Evolutionary conservation across 1,139 yeast species (phyloP).

Genomic region (Scheffersomyces illinoinensis): DNA sequence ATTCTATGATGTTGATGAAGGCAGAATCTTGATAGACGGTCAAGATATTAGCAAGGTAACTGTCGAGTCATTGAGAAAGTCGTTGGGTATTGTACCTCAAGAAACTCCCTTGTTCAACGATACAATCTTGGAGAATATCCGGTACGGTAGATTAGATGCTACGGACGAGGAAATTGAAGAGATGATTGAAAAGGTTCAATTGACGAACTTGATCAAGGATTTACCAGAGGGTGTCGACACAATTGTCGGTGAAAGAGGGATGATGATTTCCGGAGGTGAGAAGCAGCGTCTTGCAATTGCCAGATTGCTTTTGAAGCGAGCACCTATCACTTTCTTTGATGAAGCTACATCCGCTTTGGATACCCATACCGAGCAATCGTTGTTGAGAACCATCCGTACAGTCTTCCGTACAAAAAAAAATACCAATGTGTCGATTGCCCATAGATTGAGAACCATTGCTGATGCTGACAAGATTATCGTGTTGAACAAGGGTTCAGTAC

Average conservation of each 20-base stretch:
- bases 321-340: constrained; percentile 92
- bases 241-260: constrained; percentile 95
- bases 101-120: constrained; percentile 96
- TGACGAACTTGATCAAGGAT: constrained; percentile 61
- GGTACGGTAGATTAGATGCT: constrained; percentile 82
- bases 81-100: constrained; percentile 94
- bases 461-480: constrained; percentile 95
- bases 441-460: constrained; percentile 87
- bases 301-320: constrained; percentile 74
- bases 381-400: constrained; percentile 68
- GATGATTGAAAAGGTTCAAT: constrained; percentile 70
- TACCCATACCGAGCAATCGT: constrained; percentile 90
- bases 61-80: constrained; percentile 68
- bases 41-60: constrained; percentile 81
- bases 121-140: constrained; percentile 79
- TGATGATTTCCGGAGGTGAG: constrained; percentile 99
- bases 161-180: constrained; percentile 66
- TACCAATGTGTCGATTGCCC: constrained; percentile 92
- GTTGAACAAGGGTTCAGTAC: constrained; percentile 72
- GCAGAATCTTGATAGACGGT: constrained; percentile 83
- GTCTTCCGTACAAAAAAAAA: constrained; percentile 57
- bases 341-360: constrained; percentile 97
- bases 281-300: constrained; percentile 95
- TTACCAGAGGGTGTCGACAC: constrained; percentile 86
- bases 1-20: constrained; percentile 76